These are phyloP conservation scores for Coelastrella sp. DNA, from an alignment of 139 green algal genomes.

Conservation along the genomic window DNA sequence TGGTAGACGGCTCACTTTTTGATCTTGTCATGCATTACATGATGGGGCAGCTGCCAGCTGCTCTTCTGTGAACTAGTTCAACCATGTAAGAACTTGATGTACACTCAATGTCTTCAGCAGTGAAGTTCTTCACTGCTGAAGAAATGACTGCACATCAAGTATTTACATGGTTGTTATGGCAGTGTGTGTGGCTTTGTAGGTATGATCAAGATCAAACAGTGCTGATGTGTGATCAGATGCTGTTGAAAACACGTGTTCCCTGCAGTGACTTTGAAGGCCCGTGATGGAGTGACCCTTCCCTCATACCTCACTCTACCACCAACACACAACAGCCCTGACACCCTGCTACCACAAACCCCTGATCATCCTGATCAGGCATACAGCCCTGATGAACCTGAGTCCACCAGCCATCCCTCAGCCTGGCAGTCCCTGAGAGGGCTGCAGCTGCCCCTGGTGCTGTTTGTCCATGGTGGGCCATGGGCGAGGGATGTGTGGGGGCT, in stretches of 20 bases:
- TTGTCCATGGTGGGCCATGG: constrained; percentile 43
- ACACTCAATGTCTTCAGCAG: too few relatives aligned
- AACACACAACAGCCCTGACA: background rate
- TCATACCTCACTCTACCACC: constrained; percentile 39
- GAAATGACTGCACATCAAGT: too few relatives aligned
- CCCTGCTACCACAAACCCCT: constrained; percentile 8
- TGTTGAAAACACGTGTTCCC: too few relatives aligned
- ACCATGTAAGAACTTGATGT: too few relatives aligned
- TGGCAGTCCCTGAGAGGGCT: background rate
- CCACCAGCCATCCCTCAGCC: background rate
- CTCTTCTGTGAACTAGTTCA: too few relatives aligned
- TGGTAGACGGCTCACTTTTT: too few relatives aligned
- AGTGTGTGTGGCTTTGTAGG: too few relatives aligned
- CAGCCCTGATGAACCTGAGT: background rate
- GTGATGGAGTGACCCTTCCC: constrained; percentile 3
- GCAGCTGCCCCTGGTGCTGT: constrained; percentile 38
- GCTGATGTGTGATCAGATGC: background rate
- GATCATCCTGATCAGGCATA: background rate
- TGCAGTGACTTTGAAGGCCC: constrained; percentile 3
- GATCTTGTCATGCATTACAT: too few relatives aligned
- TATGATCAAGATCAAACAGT: background rate
- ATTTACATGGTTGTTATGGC: too few relatives aligned
- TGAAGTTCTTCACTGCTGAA: too few relatives aligned
- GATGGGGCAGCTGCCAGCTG: too few relatives aligned
- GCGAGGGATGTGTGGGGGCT: constrained; percentile 24